Evolutionary conservation across 2,329 filamentous ascomycete species (phyloP).

Genomic region (Alternaria triticimaculans): DNA sequence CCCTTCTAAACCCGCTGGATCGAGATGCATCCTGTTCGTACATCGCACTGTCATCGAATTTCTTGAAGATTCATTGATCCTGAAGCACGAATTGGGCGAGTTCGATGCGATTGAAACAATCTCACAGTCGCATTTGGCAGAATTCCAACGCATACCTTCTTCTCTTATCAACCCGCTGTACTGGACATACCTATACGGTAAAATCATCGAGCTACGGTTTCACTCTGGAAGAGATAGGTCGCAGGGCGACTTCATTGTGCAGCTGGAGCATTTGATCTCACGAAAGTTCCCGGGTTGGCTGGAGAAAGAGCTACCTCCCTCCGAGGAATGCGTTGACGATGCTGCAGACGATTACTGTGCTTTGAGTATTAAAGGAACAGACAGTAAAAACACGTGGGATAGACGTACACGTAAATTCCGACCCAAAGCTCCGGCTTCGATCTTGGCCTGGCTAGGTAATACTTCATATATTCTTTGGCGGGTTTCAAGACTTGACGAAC

Average conservation of each 20-base stretch:
- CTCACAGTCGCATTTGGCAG: not conserved
- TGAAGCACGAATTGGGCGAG: fast-evolving
- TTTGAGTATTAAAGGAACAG: too few species aligned
- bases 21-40: not conserved
- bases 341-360: too few species aligned
- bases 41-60: not conserved
- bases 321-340: too few species aligned
- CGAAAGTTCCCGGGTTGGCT: not conserved
- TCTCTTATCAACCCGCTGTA: not conserved
- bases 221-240: not conserved
- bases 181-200: not conserved
- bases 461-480: too few species aligned
- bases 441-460: too few species aligned
- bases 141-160: not conserved
- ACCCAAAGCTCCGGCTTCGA: too few species aligned
- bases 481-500: too few species aligned
- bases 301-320: not conserved
- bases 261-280: not conserved
- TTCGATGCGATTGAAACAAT: not conserved
- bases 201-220: not conserved
- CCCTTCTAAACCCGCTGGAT: not conserved
- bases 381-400: too few species aligned
- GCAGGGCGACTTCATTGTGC: not conserved
- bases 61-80: not conserved
- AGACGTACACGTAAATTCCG: too few species aligned